These are phyloP conservation scores for Misopates orontium DNA, from an alignment of 257 asterid species.

Conservation along the genomic window DNA sequence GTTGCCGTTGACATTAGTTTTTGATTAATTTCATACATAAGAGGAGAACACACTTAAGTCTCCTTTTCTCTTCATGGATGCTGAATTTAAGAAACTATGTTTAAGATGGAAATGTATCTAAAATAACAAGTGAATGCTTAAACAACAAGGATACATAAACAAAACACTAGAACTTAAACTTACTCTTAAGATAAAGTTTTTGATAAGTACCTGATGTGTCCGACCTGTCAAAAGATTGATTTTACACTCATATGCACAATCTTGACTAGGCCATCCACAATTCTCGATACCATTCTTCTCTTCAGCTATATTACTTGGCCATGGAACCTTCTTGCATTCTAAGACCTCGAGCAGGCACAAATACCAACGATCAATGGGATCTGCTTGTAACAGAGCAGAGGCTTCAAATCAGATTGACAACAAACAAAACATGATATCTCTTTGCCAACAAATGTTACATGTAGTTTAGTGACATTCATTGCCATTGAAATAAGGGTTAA, in stretches of 20 bases:
- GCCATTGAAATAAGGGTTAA: background rate
- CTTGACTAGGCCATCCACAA: constrained; percentile 77
- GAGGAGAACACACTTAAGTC: too few species aligned
- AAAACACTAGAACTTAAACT: background rate
- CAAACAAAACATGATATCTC: background rate
- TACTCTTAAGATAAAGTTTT: background rate
- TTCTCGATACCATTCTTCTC: constrained; percentile 50
- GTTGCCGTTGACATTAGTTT: too few species aligned
- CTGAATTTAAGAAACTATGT: too few species aligned
- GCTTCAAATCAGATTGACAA: background rate
- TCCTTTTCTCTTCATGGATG: too few species aligned
- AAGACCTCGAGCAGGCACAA: constrained; percentile 92
- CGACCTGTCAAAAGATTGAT: constrained; percentile 88
- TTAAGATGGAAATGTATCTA: too few species aligned
- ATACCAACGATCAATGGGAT: constrained; percentile 58
- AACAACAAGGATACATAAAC: background rate
- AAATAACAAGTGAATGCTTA: too few species aligned
- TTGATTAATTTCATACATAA: too few species aligned
- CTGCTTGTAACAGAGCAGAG: constrained; percentile 42
- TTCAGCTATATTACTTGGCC: constrained; percentile 58
- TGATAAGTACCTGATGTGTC: constrained; percentile 80
- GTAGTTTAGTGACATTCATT: constrained; percentile 5
- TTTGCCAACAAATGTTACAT: background rate
- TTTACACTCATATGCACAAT: constrained; percentile 80
- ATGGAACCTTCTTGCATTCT: constrained; percentile 84